phyloP scores from a whole-genome alignment of 768 basidiomycete genomes.

The Serendipita sp. region DNA sequence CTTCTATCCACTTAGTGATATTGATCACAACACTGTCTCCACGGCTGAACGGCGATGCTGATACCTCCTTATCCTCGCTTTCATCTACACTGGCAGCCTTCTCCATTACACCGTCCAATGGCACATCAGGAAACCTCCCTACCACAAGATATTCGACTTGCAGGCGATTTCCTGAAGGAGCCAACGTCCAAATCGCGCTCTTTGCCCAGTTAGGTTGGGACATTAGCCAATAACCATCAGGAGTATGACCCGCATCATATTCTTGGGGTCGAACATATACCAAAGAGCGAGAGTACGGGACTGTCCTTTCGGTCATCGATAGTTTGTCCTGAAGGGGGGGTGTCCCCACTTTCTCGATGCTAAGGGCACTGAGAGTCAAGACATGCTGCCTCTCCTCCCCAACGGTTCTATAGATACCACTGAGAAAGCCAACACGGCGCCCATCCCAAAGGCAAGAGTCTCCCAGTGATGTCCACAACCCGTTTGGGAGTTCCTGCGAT shows the following conservation, averaged over 20 bases:
- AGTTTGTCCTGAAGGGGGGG: not conserved
- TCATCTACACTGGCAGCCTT: not conserved
- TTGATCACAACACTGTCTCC: not conserved
- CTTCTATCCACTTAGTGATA: not conserved
- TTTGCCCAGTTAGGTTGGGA: not conserved
- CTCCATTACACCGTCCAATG: not conserved
- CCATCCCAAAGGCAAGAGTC: not conserved
- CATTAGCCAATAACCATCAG: not conserved
- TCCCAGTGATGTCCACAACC: not conserved
- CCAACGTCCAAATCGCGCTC: not conserved
- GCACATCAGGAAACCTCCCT: not conserved
- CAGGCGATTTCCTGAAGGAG: not conserved
- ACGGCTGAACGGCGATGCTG: not conserved
- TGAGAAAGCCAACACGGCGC: not conserved
- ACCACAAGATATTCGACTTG: not conserved
- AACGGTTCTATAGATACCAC: not conserved
- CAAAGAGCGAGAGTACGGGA: not conserved
- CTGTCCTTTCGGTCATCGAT: no score
- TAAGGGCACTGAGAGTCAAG: not conserved
- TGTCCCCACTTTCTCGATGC: not conserved
- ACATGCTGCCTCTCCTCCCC: not conserved
- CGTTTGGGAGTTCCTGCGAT: not conserved
- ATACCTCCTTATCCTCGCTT: no score
- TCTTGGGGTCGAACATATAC: not conserved
- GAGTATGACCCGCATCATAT: not conserved